Percentiles rank a stretch among this genome's conserved stretches.
Evolutionary conservation across 495 filamentous ascomycete species (phyloP).

Genomic region (Aspergillus biplanus): DNA sequence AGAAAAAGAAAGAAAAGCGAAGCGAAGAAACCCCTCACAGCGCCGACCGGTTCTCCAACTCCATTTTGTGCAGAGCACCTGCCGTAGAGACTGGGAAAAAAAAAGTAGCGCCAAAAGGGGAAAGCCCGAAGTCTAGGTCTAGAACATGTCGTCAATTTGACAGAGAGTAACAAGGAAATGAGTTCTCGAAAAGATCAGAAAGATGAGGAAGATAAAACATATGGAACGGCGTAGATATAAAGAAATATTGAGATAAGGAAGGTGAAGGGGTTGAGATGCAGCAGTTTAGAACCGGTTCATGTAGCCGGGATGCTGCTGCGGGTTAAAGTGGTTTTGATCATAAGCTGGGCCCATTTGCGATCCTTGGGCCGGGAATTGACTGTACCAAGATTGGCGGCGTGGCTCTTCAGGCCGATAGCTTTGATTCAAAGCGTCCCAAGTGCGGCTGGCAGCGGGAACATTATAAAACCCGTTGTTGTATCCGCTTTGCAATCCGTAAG

Average conservation of each 20-base stretch:
- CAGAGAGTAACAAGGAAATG: slow-evolving; percentile 1
- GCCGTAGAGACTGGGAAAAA: background rate
- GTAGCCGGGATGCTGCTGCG: slow-evolving; percentile 34
- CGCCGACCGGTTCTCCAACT: slow-evolving; percentile 26
- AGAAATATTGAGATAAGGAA: slow-evolving; percentile 11
- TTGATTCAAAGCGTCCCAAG: slow-evolving; percentile 48
- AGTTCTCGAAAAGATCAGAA: slow-evolving; percentile 2
- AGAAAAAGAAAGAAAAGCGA: background rate
- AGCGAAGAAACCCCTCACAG: slow-evolving; percentile 11
- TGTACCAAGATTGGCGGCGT: slow-evolving; percentile 47
- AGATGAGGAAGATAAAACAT: slow-evolving; percentile 15
- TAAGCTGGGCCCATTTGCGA: slow-evolving; percentile 29
- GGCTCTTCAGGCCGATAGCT: slow-evolving; percentile 39
- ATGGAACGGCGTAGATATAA: slow-evolving; percentile 11
- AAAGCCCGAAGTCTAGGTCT: slow-evolving; percentile 30
- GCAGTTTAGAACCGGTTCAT: slow-evolving; percentile 27
- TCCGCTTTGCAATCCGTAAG: slow-evolving; percentile 19
- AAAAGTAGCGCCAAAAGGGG: slow-evolving; percentile 14
- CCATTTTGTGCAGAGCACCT: slow-evolving; percentile 22
- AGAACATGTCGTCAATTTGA: slow-evolving; percentile 2
- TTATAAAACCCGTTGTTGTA: slow-evolving; percentile 37
- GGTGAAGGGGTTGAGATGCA: background rate
- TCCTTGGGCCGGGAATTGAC: slow-evolving; percentile 33
- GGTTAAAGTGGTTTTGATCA: slow-evolving; percentile 33
- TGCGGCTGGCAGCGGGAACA: slow-evolving; percentile 45